Evolutionary conservation across 2,329 filamentous ascomycete species (phyloP).

Genomic region (Hypomyces rosellus): DNA sequence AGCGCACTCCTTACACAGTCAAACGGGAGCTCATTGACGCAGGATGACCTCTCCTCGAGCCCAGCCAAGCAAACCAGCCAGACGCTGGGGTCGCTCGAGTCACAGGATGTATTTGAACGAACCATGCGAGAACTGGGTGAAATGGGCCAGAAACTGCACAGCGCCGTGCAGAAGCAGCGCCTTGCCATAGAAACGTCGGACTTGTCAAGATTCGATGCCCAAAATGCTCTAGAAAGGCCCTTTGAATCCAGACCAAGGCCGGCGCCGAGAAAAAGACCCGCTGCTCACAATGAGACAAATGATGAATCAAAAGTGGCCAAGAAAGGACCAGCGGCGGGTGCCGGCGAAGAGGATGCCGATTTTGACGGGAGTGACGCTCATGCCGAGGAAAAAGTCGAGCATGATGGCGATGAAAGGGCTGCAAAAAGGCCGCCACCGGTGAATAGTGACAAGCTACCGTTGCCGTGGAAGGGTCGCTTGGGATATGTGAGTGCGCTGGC

Average conservation of each 20-base stretch:
- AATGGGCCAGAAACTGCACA: constrained; percentile 43
- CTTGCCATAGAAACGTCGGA: constrained; percentile 32
- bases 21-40: background rate
- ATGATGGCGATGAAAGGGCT: constrained; percentile 27
- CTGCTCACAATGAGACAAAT: background rate
- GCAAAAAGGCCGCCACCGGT: constrained; percentile 62
- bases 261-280: background rate
- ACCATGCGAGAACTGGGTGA: constrained; percentile 40
- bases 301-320: background rate
- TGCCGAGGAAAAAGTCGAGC: constrained; percentile 12
- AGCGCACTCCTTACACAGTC: constrained; percentile 13
- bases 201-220: background rate
- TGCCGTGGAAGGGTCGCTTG: constrained; percentile 85
- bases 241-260: background rate
- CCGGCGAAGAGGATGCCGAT: constrained; percentile 19
- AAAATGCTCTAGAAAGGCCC: background rate
- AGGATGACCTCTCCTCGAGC: background rate
- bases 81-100: background rate
- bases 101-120: constrained; percentile 27
- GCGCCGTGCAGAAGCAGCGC: constrained; percentile 39
- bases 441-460: constrained; percentile 73
- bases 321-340: constrained; percentile 10
- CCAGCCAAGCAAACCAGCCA: background rate
- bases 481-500: constrained; percentile 64
- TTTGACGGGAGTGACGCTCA: constrained; percentile 16